Base-by-base conservation (phyloP, 805 yeast species). In the Cyberlindnera sargentensis region DNA sequence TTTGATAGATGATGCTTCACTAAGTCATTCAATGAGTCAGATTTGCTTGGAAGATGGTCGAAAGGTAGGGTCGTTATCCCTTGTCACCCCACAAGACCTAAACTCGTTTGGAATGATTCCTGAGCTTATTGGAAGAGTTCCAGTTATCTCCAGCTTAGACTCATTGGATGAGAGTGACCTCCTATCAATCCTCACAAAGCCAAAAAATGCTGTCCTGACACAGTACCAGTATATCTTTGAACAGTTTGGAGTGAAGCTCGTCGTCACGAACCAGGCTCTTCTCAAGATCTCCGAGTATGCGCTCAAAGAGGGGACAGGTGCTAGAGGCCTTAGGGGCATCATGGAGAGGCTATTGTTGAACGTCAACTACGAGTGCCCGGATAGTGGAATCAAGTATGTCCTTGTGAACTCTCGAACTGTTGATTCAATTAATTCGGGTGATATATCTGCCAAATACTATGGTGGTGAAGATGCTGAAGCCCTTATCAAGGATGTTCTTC, bases 361-460 rank as follows among this genome's bases (percentile, higher is more conserved):
- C 37, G 76, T 76, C 5, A 78, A 77, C 53, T 78, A 71, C 55
- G 82, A 77, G 39, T 73, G 80, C 51, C 82, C 82, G 0, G 79
- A 72, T n/a, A 72, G 80, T 25, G 75, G 77, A 0, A 65, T 74
- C 7, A 58, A 71, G 23, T 75, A 67, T 54, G 81, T 76, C 2
- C 56, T 78, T 8, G 62, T 78, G 11, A 72, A 72, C 45, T 63
- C 63, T 35, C 65, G 64, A 4, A 71, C 76, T 0, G 75, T 75
- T 5, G 59, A 64, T 4, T 57, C 70, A 1, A 56, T 71, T 23
- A 58, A 62, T 34, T 59, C 64, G 25, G 55, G 57, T 1, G 61
- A 61, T 26, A 61, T 64, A 2, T 51, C 60, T 11, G 72, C 76
- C 1, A 66, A 67, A 35, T 76, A 73, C 48, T 76, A 69, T 45